Percentiles rank a stretch among this genome's conserved stretches.
Evolutionary conservation across 305 asterid species (phyloP).

Genomic region (Caryopteris hybrid): DNA sequence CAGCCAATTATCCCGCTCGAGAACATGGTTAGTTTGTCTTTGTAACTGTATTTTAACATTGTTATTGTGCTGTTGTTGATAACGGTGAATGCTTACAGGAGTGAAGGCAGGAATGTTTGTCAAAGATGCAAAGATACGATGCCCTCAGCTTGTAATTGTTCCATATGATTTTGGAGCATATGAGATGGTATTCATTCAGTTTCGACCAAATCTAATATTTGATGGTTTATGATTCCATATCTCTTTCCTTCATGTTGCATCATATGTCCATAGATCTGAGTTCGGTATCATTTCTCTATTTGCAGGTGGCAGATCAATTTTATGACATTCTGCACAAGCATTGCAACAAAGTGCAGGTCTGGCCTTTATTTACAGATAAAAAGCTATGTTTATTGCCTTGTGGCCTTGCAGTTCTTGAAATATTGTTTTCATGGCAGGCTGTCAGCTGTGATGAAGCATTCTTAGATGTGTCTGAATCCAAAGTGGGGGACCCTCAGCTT

Average conservation of each 20-base stretch:
- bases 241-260: constrained; percentile 10
- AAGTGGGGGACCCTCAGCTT: constrained; percentile 60
- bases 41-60: neutral
- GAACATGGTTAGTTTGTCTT: constrained; percentile 56
- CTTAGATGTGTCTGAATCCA: constrained; percentile 76
- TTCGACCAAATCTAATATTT: constrained; percentile 3
- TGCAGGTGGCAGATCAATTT: constrained; percentile 94
- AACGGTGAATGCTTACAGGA: constrained; percentile 42
- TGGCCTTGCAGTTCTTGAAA: constrained; percentile 20
- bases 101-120: constrained; percentile 96
- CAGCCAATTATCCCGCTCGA: constrained; percentile 97
- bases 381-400: neutral
- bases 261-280: neutral
- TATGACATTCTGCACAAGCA: constrained; percentile 85
- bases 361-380: constrained; percentile 19
- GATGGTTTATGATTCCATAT: neutral
- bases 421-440: constrained; percentile 52
- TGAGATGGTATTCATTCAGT: constrained; percentile 62
- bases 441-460: constrained; percentile 99
- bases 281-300: constrained; percentile 12
- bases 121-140: constrained; percentile 82
- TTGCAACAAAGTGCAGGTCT: constrained; percentile 91
- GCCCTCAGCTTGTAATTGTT: constrained; percentile 88
- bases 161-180: constrained; percentile 94
- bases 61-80: constrained; percentile 18